Base-by-base conservation (phyloP, 208 protist genomes). In the Acanthamoeba culbertsoni region DNA sequence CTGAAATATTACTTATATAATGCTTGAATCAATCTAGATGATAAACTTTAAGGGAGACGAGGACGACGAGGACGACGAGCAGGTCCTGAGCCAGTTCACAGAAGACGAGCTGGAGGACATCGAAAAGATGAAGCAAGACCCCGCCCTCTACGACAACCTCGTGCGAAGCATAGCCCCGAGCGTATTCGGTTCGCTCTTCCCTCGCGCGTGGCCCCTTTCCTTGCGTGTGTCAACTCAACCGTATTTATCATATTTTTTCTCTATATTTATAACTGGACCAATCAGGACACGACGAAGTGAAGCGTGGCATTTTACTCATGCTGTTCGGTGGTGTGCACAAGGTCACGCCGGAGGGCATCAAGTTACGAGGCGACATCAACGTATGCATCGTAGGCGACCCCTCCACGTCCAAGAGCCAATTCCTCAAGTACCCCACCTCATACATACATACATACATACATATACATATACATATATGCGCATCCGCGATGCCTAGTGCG, bases 371-470 rank as follows among this genome's bases (percentile, higher is more conserved):
- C 43, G 99, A 99, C 95, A 99, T 99, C 94, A 99, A 99, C 97
- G 97, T 99, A 42, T 99, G 98, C 96, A 98, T 99, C 53, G 98
- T 99, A 45, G 99, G 99, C 45, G 99, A 99, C 96, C 99, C 99
- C 0, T 98, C 98, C 37, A 99, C 98, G 5, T 99, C 99, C 2
- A 99, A 99, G 96, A 99, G 98, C 16, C 99, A 99, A 94, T 99
- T 99, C 94, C 96, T 99, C 6, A 99, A 99, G 95, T 99, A 97
- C 45, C 8, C 28, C 33, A 42, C 37, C 28, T 79, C 28, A 6
- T 45, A n/a, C n/a, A n/a, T n/a, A n/a, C n/a, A n/a, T n/a, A n/a
- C n/a, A n/a, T n/a, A n/a, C n/a, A n/a, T n/a, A n/a, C n/a, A n/a
- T n/a, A n/a, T n/a, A n/a, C n/a, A n/a, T n/a, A n/a, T n/a, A n/a